These are phyloP conservation scores for Gaultheria prostrata DNA, from an alignment of 148 eudicot species.

Conservation along the genomic window DNA sequence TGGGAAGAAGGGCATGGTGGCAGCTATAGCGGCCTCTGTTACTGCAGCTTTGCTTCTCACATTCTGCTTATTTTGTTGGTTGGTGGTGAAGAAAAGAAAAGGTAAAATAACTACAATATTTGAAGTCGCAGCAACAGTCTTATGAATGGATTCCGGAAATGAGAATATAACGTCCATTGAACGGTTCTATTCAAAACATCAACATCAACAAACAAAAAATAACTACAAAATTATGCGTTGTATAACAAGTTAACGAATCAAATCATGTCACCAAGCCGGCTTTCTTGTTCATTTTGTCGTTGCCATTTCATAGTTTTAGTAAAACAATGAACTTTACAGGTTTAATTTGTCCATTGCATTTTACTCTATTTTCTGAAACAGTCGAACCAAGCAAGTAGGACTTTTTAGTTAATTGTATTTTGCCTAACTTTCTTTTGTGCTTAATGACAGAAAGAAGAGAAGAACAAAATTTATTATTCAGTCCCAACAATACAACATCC, in stretches of 20 bases:
- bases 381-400: not conserved
- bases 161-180: not conserved
- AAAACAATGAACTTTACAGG: not conserved
- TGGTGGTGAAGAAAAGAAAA: slow-evolving; percentile 31
- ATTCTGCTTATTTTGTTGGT: slow-evolving; percentile 15
- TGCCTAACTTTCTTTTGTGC: not conserved
- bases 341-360: not conserved
- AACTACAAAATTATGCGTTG: not conserved
- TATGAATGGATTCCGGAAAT: not conserved
- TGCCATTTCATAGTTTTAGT: not conserved
- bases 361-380: not conserved
- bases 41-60: slow-evolving; percentile 18
- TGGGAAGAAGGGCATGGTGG: slow-evolving; percentile 9
- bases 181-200: not conserved
- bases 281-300: not conserved
- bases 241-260: not conserved
- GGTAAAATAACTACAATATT: slow-evolving; percentile 19
- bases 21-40: slow-evolving; percentile 16
- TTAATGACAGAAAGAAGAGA: slow-evolving; percentile 23
- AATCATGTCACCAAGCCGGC: not conserved
- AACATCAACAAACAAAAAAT: not conserved
- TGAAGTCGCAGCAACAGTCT: too few relatives aligned
- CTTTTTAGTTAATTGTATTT: not conserved
- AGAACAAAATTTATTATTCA: slow-evolving; percentile 19
- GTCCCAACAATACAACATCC: not conserved